phyloP scores from a whole-genome alignment of 495 filamentous ascomycete genomes.

The Friedmanniomyces endolithicus region DNA sequence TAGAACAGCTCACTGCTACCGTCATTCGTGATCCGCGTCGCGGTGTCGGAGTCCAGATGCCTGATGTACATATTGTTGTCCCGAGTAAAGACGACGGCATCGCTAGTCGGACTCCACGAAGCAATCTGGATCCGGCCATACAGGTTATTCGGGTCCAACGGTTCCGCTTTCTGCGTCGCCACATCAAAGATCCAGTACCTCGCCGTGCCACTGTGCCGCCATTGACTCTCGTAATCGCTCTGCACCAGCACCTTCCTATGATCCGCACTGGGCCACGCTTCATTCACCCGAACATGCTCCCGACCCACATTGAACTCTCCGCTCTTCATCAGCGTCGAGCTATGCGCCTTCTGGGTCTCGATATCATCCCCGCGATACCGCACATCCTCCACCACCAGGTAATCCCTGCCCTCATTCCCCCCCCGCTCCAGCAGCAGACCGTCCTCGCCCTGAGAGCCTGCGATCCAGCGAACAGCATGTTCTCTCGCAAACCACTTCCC shows the following conservation, averaged over 20 bases:
- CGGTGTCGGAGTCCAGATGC: constrained; percentile 45
- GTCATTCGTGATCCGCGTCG: constrained; percentile 69
- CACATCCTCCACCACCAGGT: constrained; percentile 79
- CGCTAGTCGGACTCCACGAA: constrained; percentile 75
- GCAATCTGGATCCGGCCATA: constrained; percentile 70
- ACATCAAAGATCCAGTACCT: constrained; percentile 94
- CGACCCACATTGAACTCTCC: constrained; percentile 46
- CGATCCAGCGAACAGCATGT: constrained; percentile 79
- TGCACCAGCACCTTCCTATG: constrained; percentile 71
- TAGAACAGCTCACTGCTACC: constrained; percentile 83
- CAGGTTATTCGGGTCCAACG: constrained; percentile 58
- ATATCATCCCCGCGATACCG: constrained; percentile 38
- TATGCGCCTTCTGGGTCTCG: constrained; percentile 28
- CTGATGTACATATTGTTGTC: constrained; percentile 83
- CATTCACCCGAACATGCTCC: constrained; percentile 38
- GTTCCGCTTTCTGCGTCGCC: constrained; percentile 60
- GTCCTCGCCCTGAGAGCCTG: constrained; percentile 72
- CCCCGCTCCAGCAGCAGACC: constrained; percentile 63
- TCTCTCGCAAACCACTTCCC: constrained; percentile 57
- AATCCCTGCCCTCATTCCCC: constrained; percentile 47
- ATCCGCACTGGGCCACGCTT: constrained; percentile 67
- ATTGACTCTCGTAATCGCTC: constrained; percentile 59
- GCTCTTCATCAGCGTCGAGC: constrained; percentile 62
- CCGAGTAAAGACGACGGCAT: constrained; percentile 72
- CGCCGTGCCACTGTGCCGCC: constrained; percentile 77